Evolutionary conservation across 2,329 filamentous ascomycete genomes (phyloP).

Genomic region (Phoma sp.): DNA sequence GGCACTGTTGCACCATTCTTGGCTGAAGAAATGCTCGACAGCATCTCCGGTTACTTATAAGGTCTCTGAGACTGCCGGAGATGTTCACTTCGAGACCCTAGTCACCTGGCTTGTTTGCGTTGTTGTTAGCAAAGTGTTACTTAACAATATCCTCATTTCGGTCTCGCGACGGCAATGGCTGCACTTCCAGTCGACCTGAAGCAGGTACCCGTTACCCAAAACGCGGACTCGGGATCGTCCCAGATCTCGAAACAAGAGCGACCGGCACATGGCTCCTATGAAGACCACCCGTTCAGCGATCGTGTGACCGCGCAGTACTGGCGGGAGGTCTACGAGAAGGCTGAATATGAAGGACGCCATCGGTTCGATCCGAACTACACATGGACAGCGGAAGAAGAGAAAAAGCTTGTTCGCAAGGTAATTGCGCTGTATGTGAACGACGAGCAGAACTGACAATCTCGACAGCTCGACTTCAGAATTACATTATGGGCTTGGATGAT

Average conservation of each 20-base stretch:
- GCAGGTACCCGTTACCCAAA: constrained; percentile 24
- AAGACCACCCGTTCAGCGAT: constrained; percentile 34
- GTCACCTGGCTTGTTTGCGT: constrained; percentile 10
- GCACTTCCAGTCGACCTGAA: constrained; percentile 17
- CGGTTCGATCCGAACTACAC: constrained; percentile 58
- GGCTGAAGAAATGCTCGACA: constrained; percentile 3
- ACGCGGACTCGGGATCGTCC: constrained; percentile 26
- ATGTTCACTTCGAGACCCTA: constrained; percentile 7
- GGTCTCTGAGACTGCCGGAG: constrained; percentile 12
- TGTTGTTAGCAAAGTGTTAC: constrained; percentile 17
- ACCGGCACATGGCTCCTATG: constrained; percentile 23
- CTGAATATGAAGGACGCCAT: constrained; percentile 49
- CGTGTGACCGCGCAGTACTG: constrained; percentile 35
- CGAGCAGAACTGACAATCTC: neutral
- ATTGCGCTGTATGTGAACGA: neutral
- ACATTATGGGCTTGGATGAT: constrained; percentile 54
- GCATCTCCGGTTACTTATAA: constrained; percentile 26
- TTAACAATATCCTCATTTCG: constrained; percentile 4
- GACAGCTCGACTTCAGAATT: constrained; percentile 38
- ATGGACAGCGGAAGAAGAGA: constrained; percentile 58
- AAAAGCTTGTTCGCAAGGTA: constrained; percentile 55
- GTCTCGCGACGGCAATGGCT: constrained; percentile 23
- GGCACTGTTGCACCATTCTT: constrained; percentile 30
- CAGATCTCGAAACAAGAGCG: constrained; percentile 9
- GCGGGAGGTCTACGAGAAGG: constrained; percentile 35